Evolutionary conservation across 129 eudicot species (phyloP).

Genomic region (Arctium lappa): DNA sequence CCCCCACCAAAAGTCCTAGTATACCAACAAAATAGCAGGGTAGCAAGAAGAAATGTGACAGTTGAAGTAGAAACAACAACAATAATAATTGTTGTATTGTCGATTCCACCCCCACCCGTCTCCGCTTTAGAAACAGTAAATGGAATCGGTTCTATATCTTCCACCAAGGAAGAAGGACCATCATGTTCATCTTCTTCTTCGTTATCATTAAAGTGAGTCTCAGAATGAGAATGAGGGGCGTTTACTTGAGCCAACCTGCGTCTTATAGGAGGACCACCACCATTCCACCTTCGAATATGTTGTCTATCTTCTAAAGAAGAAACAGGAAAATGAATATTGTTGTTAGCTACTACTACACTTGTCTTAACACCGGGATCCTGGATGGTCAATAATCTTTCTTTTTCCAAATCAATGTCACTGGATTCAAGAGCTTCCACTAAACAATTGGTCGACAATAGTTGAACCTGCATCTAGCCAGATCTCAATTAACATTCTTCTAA

Average conservation of each 20-base stretch:
- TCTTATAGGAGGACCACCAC: slow-evolving; percentile 13
- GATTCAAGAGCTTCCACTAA: slow-evolving; percentile 42
- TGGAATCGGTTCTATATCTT: slow-evolving; percentile 29
- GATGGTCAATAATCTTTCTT: slow-evolving; percentile 16
- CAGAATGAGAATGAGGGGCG: slow-evolving; percentile 24
- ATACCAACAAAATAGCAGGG: slow-evolving; percentile 58
- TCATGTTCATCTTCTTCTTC: neutral
- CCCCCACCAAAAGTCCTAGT: slow-evolving; percentile 43
- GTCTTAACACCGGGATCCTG: slow-evolving; percentile 32
- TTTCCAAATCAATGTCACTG: neutral
- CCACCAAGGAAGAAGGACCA: neutral
- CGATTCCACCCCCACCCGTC: slow-evolving; percentile 23
- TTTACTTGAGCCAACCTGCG: slow-evolving; percentile 53
- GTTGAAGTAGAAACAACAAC: slow-evolving; percentile 64
- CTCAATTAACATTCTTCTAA: neutral
- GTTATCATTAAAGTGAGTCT: neutral
- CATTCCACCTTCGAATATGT: slow-evolving; percentile 35
- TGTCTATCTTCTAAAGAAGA: slow-evolving; percentile 39
- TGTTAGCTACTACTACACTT: slow-evolving; percentile 42
- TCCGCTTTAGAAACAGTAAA: slow-evolving; percentile 30
- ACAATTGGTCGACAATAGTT: slow-evolving; percentile 31
- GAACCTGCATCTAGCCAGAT: slow-evolving; percentile 50
- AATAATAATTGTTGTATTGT: slow-evolving; percentile 43
- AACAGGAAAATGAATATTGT: slow-evolving; percentile 24
- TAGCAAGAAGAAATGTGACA: slow-evolving; percentile 49